A percentile compares a stretch with the other conserved stretches of the same genome.
These are phyloP conservation scores for Cordyceps javanica DNA, from an alignment of 2,329 filamentous ascomycete genomes.

Conservation along the genomic window DNA sequence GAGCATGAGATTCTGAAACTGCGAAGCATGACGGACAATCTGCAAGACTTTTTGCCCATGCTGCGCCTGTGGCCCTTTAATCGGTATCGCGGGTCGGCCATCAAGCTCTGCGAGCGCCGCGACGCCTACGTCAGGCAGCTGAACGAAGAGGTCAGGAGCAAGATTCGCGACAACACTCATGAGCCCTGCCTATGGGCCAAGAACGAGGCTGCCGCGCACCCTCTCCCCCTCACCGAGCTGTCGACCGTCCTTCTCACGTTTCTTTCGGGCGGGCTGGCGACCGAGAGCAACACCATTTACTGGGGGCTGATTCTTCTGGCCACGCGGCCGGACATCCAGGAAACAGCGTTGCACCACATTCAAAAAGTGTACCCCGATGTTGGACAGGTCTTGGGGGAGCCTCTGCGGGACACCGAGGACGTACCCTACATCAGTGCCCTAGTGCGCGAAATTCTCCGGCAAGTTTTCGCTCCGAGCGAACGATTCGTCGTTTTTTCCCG, in stretches of 20 bases:
- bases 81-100: background rate
- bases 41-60: slow-evolving; percentile 4
- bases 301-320: background rate
- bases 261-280: background rate
- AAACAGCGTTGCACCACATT: background rate
- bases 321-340: background rate
- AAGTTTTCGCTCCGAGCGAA: background rate
- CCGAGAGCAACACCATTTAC: slow-evolving; percentile 1
- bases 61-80: slow-evolving; percentile 2
- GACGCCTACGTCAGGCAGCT: slow-evolving; percentile 1
- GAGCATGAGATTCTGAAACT: slow-evolving; percentile 5
- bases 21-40: slow-evolving; percentile 7
- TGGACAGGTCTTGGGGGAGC: background rate
- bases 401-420: background rate
- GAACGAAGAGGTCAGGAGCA: background rate
- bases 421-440: slow-evolving; percentile 3
- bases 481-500: background rate
- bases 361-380: background rate
- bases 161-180: background rate
- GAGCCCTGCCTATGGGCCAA: background rate
- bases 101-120: slow-evolving; percentile 1
- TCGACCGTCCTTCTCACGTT: slow-evolving; percentile 4
- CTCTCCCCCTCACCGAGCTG: background rate
- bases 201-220: background rate
- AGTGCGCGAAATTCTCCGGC: slow-evolving; percentile 3